Percentiles rank a stretch among this genome's conserved stretches.
phyloP scores from a whole-genome alignment of 352 stramenopile genomes.

The Phytopythium cucurbitacearum region DNA sequence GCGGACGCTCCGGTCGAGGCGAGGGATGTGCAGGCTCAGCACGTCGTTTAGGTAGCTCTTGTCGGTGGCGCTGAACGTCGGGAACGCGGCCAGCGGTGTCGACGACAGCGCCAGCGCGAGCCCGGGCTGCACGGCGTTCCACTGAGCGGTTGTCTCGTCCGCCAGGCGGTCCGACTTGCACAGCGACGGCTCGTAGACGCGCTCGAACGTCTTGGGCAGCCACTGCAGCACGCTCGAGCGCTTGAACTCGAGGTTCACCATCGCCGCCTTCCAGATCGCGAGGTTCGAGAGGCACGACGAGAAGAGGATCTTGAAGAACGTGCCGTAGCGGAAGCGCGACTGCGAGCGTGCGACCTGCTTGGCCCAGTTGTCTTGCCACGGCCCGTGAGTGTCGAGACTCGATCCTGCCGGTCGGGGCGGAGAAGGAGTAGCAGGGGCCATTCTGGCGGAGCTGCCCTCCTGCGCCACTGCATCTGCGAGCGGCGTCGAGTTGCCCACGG shows the following conservation, averaged over 20 bases:
- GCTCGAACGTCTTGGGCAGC: slow-evolving; percentile 69
- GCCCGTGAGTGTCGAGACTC: slow-evolving; percentile 7
- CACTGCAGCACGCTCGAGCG: slow-evolving; percentile 64
- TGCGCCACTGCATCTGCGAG: slow-evolving; percentile 18
- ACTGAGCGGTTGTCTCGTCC: slow-evolving; percentile 69
- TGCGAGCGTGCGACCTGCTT: slow-evolving; percentile 68
- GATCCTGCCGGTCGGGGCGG: not conserved
- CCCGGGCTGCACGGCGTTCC: slow-evolving; percentile 66
- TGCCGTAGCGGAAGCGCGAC: slow-evolving; percentile 61
- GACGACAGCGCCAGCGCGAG: slow-evolving; percentile 67
- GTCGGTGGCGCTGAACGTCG: slow-evolving; percentile 41
- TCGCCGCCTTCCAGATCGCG: slow-evolving; percentile 62
- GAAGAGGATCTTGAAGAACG: slow-evolving; percentile 71
- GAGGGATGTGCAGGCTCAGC: slow-evolving; percentile 68
- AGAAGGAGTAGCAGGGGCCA: not conserved
- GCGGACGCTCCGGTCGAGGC: slow-evolving; percentile 74
- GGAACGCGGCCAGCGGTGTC: slow-evolving; percentile 55
- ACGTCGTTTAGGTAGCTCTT: slow-evolving; percentile 81
- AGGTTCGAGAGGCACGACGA: slow-evolving; percentile 61
- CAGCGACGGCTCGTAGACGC: slow-evolving; percentile 64
- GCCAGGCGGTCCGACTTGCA: slow-evolving; percentile 76
- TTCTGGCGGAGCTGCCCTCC: not conserved
- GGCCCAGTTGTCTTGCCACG: slow-evolving; percentile 78
- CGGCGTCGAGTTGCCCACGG: slow-evolving; percentile 29
- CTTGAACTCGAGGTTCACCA: slow-evolving; percentile 67